Evolutionary conservation across 169 alveolate species (phyloP).

Genomic region (Plasmodium knowlesi): DNA sequence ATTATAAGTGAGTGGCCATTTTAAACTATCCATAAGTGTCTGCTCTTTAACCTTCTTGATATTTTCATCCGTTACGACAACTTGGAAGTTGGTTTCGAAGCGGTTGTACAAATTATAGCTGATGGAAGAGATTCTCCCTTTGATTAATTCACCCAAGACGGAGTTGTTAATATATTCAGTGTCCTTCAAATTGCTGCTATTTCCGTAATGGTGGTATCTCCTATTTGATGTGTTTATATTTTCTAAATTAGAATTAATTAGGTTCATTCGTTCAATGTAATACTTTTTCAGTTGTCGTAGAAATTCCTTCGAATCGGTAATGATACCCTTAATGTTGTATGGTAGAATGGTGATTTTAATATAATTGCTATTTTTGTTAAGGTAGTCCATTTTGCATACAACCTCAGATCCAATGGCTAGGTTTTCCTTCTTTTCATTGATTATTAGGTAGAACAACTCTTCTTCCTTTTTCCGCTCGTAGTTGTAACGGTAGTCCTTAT

Average conservation of each 20-base stretch:
- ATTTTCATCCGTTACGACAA: conserved; percentile 68
- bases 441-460: conserved; percentile 81
- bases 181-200: conserved; percentile 16
- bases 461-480: conserved; percentile 70
- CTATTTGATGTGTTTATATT: not conserved
- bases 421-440: conserved; percentile 75
- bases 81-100: conserved; percentile 54
- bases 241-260: conserved; percentile 46
- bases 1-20: conserved; percentile 6
- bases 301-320: conserved; percentile 78
- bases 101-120: conserved; percentile 13
- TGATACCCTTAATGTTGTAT: conserved; percentile 77
- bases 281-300: conserved; percentile 74
- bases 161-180: conserved; percentile 32
- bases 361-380: conserved; percentile 25
- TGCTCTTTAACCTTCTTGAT: conserved; percentile 36
- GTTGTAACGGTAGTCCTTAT: conserved; percentile 77
- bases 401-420: conserved; percentile 82
- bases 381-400: conserved; percentile 77
- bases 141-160: conserved; percentile 32
- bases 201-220: conserved; percentile 1
- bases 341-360: conserved; percentile 79
- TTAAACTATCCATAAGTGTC: conserved; percentile 2
- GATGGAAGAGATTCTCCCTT: conserved; percentile 42
- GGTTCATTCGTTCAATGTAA: conserved; percentile 70